Percentiles rank a stretch among this genome's conserved stretches.
Conservation (phyloP, 179 eudicot genomes). For the Heliamphora pulchella region DNA sequence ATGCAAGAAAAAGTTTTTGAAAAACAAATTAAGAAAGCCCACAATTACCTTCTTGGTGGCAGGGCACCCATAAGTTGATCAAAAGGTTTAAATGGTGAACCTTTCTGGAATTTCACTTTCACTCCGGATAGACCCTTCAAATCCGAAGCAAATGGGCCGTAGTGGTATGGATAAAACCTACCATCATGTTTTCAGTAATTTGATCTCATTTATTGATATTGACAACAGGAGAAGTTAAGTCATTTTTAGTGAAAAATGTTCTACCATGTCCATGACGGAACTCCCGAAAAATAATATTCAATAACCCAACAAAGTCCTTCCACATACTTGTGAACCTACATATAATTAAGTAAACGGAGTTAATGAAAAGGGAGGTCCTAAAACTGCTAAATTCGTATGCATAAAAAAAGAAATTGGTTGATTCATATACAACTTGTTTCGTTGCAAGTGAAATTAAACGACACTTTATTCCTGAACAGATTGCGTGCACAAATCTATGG, state of each 20-base stretch:
- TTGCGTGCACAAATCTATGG: not conserved
- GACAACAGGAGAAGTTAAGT: not conserved
- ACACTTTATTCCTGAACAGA: too few species aligned
- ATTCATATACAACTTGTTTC: too few species aligned
- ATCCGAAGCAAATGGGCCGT: constrained; percentile 62
- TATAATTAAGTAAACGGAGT: not conserved
- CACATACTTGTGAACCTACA: constrained; percentile 42
- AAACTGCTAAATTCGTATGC: too few species aligned
- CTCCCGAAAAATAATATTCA: constrained; percentile 48
- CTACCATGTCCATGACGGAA: constrained; percentile 68
- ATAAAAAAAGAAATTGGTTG: not conserved
- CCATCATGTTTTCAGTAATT: too few species aligned
- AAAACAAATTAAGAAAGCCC: not conserved
- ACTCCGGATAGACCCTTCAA: constrained; percentile 38
- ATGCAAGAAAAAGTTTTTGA: not conserved
- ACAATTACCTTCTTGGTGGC: constrained; percentile 49
- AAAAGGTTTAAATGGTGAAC: constrained; percentile 50
- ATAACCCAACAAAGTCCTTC: constrained; percentile 75
- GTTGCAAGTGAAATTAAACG: too few species aligned
- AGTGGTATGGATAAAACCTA: constrained; percentile 52
- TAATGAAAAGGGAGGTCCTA: too few species aligned
- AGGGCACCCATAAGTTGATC: constrained; percentile 70
- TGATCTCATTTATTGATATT: not conserved
- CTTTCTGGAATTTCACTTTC: constrained; percentile 34
- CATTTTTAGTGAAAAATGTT: not conserved